A percentile compares a stretch with the other conserved stretches of the same genome.
Evolutionary conservation across 192 early-diverging fungal species (phyloP).

Genomic region (Podila verticillata): DNA sequence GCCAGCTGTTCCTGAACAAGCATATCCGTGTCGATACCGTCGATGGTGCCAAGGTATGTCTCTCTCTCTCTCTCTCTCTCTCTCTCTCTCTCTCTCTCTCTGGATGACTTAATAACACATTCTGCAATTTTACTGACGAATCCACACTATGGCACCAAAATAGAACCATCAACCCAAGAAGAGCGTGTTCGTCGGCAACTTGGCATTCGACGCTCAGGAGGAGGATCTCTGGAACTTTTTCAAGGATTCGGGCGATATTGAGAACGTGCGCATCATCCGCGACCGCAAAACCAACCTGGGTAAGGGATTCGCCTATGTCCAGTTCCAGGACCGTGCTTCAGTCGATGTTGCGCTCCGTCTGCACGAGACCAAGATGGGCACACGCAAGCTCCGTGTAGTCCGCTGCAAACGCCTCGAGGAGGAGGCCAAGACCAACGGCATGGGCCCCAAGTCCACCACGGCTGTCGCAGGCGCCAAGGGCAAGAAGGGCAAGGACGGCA

Average conservation of each 20-base stretch:
- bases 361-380: slow-evolving; percentile 73
- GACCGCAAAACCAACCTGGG: slow-evolving; percentile 88
- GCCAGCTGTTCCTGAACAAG: slow-evolving; percentile 82
- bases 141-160: slow-evolving; percentile 18
- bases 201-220: slow-evolving; percentile 78
- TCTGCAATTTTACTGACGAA: background rate
- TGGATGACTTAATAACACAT: background rate
- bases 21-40: slow-evolving; percentile 89
- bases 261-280: slow-evolving; percentile 86
- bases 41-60: slow-evolving; percentile 52
- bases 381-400: slow-evolving; percentile 70
- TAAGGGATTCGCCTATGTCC: slow-evolving; percentile 95
- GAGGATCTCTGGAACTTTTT: slow-evolving; percentile 80
- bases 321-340: slow-evolving; percentile 80
- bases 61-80: background rate
- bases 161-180: slow-evolving; percentile 79
- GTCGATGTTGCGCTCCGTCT: slow-evolving; percentile 84
- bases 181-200: slow-evolving; percentile 78
- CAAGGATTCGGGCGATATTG: slow-evolving; percentile 72
- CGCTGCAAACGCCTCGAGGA: slow-evolving; percentile 57
- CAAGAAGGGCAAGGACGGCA: slow-evolving; percentile 17
- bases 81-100: background rate
- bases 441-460: slow-evolving; percentile 18
- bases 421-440: slow-evolving; percentile 37
- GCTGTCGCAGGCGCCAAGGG: slow-evolving; percentile 13